Evolutionary conservation across 441 rosid genomes (phyloP).

Genomic region (Bocquillonia castaneifolia): DNA sequence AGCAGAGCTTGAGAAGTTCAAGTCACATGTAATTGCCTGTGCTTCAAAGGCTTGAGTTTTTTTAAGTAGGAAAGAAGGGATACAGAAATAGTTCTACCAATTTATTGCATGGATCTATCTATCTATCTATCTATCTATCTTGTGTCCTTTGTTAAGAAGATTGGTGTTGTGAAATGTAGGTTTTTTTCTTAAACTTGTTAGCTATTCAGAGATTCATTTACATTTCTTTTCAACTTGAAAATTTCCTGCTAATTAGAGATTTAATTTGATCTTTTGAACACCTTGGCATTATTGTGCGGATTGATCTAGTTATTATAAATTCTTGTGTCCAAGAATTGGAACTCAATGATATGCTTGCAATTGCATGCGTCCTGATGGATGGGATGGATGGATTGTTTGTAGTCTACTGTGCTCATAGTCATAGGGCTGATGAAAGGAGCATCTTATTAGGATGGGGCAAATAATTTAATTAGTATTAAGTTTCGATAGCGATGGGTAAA

Average conservation of each 20-base stretch:
- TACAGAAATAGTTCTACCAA: neutral
- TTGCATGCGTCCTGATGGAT: no score
- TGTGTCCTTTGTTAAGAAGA: no score
- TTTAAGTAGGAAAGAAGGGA: no score
- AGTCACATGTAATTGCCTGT: conserved; percentile 73
- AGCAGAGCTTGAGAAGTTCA: conserved; percentile 89
- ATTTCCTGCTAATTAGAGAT: neutral
- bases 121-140: no score
- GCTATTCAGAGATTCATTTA: neutral
- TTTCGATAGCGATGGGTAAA: no score
- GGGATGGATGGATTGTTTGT: no score
- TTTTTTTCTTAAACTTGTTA: neutral
- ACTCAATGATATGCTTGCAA: neutral
- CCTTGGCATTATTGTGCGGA: neutral
- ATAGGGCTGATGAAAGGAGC: no score
- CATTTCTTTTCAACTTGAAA: neutral
- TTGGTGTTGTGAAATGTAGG: neutral
- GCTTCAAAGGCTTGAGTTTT: conserved; percentile 54
- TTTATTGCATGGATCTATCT: neutral
- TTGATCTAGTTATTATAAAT: neutral
- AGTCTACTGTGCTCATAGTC: no score
- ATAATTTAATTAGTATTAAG: no score
- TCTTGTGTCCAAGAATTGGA: neutral
- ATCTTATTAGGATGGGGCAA: no score
- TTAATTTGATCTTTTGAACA: neutral